These are phyloP conservation scores for Lachancea kluyveri DNA, from an alignment of 805 yeast genomes.

Conservation along the genomic window DNA sequence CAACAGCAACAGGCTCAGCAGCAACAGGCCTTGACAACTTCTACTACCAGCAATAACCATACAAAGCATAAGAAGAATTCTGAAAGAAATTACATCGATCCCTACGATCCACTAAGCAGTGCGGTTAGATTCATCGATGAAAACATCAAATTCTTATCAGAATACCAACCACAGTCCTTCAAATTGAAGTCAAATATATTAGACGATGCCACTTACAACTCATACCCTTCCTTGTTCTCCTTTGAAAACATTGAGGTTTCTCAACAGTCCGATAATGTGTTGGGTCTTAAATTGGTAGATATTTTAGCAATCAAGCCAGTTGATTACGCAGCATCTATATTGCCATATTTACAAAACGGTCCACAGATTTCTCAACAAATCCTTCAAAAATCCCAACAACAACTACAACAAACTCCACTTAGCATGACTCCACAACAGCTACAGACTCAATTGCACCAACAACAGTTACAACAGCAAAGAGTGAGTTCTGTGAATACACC, in stretches of 20 bases:
- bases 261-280: conserved; percentile 28
- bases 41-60: conserved; percentile 22
- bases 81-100: conserved; percentile 36
- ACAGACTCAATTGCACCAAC: conserved; percentile 16
- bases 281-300: conserved; percentile 31
- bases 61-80: conserved; percentile 32
- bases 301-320: conserved; percentile 32
- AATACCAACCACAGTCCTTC: conserved; percentile 32
- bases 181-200: conserved; percentile 32
- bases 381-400: conserved; percentile 19
- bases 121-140: conserved; percentile 45
- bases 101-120: conserved; percentile 39
- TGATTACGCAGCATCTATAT: conserved; percentile 27
- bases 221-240: conserved; percentile 44
- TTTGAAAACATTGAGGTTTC: conserved; percentile 34
- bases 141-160: conserved; percentile 36
- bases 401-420: conserved; percentile 23
- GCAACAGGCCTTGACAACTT: conserved; percentile 23
- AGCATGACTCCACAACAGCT: no score
- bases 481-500: conserved; percentile 51
- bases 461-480: conserved; percentile 25
- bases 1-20: conserved; percentile 23
- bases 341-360: conserved; percentile 25
- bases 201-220: conserved; percentile 23
- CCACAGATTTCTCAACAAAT: conserved; percentile 15